phyloP scores from a whole-genome alignment of 768 basidiomycete genomes.

The Hemileccinum impolitum region DNA sequence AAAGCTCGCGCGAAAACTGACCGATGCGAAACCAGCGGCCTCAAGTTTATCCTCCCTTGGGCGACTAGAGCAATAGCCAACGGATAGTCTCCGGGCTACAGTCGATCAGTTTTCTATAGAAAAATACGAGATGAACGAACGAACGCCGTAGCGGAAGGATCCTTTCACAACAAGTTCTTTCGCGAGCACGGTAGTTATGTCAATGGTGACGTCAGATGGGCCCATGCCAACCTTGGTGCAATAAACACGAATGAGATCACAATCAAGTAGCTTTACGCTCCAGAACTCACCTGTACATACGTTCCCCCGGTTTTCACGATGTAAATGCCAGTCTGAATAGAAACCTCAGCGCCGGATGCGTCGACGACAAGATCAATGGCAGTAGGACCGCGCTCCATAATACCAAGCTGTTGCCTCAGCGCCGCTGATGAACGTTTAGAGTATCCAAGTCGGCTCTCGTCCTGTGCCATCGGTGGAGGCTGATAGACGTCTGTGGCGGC shows the following conservation, averaged over 20 bases:
- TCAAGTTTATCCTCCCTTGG: slow-evolving; percentile 79
- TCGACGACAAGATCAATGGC: slow-evolving; percentile 87
- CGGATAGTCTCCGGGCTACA: slow-evolving; percentile 78
- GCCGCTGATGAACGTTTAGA: slow-evolving; percentile 66
- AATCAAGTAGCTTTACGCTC: slow-evolving; percentile 2
- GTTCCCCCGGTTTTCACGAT: slow-evolving; percentile 75
- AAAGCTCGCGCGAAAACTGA: slow-evolving; percentile 30
- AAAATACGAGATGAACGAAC: slow-evolving; percentile 19
- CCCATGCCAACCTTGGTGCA: slow-evolving; percentile 79
- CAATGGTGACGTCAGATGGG: slow-evolving; percentile 66
- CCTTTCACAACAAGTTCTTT: slow-evolving; percentile 85
- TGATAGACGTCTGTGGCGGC: slow-evolving; percentile 76
- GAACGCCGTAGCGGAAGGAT: slow-evolving; percentile 87
- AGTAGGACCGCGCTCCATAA: slow-evolving; percentile 66
- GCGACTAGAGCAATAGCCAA: slow-evolving; percentile 82
- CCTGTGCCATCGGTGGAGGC: slow-evolving; percentile 56
- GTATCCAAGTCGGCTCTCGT: slow-evolving; percentile 67
- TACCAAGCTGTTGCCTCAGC: slow-evolving; percentile 61
- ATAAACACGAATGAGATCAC: slow-evolving; percentile 4
- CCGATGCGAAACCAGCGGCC: slow-evolving; percentile 87
- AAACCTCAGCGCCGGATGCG: slow-evolving; percentile 89
- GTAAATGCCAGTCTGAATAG: slow-evolving; percentile 81
- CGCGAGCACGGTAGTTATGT: slow-evolving; percentile 62
- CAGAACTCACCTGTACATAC: slow-evolving; percentile 53
- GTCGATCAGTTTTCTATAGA: neutral